Percentiles rank a stretch among this genome's conserved stretches.
These are phyloP conservation scores for Aspergillus sp. DNA, from an alignment of 2,329 filamentous ascomycete genomes.

Conservation along the genomic window DNA sequence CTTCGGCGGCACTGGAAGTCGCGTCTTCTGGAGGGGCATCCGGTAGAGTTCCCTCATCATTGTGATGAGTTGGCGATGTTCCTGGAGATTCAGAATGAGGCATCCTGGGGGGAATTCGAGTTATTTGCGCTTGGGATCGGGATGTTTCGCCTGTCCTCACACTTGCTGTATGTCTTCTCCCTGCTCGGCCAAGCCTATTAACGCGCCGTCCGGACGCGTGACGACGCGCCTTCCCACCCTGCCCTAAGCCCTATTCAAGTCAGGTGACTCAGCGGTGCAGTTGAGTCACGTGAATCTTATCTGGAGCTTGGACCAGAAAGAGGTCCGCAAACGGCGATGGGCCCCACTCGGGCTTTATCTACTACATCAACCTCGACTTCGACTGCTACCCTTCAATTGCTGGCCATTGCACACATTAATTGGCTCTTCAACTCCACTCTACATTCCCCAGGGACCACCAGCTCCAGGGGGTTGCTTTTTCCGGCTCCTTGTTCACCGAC, in stretches of 20 bases:
- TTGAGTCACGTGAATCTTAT: background rate
- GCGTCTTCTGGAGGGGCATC: constrained; percentile 35
- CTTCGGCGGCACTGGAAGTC: constrained; percentile 6
- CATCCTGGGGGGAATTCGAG: constrained; percentile 24
- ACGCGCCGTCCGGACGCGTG: constrained; percentile 24
- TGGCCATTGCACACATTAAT: background rate
- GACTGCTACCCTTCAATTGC: background rate
- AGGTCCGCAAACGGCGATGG: background rate
- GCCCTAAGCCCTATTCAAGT: constrained; percentile 23
- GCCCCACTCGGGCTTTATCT: background rate
- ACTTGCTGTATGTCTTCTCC: background rate
- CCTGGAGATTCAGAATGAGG: constrained; percentile 37
- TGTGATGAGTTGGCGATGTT: constrained; percentile 41
- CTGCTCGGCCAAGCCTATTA: constrained; percentile 9
- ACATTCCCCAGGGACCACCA: background rate
- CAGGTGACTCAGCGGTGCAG: constrained; percentile 7
- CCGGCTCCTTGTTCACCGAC: background rate
- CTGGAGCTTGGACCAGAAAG: background rate
- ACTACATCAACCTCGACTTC: background rate
- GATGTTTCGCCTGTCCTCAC: background rate
- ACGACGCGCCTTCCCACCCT: constrained; percentile 20
- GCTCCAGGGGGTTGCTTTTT: constrained; percentile 1
- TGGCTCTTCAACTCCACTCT: background rate
- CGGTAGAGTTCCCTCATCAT: constrained; percentile 42
- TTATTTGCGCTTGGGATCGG: background rate